A percentile compares a stretch with the other conserved stretches of the same genome.
Conservation (phyloP, 768 basidiomycete genomes). For the Podaxis sp. region DNA sequence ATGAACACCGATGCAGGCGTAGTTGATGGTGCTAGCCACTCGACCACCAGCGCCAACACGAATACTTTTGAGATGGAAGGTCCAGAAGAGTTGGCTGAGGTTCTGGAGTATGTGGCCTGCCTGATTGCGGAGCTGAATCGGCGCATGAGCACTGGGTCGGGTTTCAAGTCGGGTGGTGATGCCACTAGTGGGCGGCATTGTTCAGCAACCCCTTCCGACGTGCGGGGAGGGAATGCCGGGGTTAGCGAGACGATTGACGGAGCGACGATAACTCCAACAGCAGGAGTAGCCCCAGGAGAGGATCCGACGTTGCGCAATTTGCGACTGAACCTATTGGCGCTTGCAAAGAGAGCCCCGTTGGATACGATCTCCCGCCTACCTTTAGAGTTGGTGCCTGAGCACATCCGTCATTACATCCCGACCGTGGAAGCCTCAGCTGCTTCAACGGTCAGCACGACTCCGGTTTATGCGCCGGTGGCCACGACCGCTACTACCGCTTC, state of each 20-base stretch:
- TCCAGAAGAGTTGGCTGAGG: conserved; percentile 49
- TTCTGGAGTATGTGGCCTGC: conserved; percentile 56
- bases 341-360: conserved; percentile 75
- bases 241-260: background rate
- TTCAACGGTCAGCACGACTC: background rate
- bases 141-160: conserved; percentile 15
- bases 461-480: background rate
- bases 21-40: background rate
- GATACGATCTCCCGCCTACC: conserved; percentile 67
- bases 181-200: background rate
- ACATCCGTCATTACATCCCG: conserved; percentile 63
- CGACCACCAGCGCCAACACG: conserved; percentile 15
- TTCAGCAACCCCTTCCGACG: background rate
- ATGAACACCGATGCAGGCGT: conserved; percentile 18
- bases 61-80: conserved; percentile 36
- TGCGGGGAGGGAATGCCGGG: background rate
- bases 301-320: conserved; percentile 54
- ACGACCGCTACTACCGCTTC: background rate
- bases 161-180: background rate
- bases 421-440: conserved; percentile 35
- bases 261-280: background rate
- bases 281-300: conserved; percentile 27
- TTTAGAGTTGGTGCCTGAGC: conserved; percentile 61
- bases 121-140: conserved; percentile 46
- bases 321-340: conserved; percentile 70